Conservation (phyloP, 148 eudicot species). For the Oxyria digyna region DNA sequence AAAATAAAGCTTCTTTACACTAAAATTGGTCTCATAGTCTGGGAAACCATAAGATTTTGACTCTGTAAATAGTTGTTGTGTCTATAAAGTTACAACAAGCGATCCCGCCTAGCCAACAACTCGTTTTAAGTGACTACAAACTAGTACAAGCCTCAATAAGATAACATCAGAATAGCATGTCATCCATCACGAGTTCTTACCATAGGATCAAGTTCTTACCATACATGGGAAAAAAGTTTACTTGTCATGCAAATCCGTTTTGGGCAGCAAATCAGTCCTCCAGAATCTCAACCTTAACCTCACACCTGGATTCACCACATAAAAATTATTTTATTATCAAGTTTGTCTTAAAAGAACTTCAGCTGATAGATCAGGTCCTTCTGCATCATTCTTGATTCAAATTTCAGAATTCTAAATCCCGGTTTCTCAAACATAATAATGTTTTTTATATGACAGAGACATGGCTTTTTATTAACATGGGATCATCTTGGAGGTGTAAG, state of each 20-base stretch:
- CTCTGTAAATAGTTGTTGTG: neutral
- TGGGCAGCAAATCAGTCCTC: conserved; percentile 73
- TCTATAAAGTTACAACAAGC: neutral
- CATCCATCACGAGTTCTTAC: neutral
- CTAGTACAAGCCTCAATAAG: neutral
- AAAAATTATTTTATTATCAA: neutral
- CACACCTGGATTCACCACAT: conserved; percentile 31
- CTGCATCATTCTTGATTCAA: neutral
- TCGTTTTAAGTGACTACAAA: neutral
- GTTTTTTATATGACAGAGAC: neutral
- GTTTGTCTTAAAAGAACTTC: neutral
- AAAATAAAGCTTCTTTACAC: too few species aligned
- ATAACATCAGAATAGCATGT: neutral
- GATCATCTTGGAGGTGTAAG: neutral
- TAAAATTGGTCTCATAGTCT: neutral
- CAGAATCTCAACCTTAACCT: conserved; percentile 53
- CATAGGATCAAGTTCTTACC: neutral
- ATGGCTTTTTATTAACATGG: neutral
- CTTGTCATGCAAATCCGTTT: conserved; percentile 57
- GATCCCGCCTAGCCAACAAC: neutral
- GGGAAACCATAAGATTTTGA: neutral
- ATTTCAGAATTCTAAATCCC: neutral
- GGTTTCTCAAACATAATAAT: neutral
- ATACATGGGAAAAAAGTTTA: conserved; percentile 9
- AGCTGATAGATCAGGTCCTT: too few species aligned